Percentiles rank a stretch among this genome's conserved stretches.
These are phyloP conservation scores for Schizonepeta tenuifolia DNA, from an alignment of 257 asterid species.

Conservation along the genomic window DNA sequence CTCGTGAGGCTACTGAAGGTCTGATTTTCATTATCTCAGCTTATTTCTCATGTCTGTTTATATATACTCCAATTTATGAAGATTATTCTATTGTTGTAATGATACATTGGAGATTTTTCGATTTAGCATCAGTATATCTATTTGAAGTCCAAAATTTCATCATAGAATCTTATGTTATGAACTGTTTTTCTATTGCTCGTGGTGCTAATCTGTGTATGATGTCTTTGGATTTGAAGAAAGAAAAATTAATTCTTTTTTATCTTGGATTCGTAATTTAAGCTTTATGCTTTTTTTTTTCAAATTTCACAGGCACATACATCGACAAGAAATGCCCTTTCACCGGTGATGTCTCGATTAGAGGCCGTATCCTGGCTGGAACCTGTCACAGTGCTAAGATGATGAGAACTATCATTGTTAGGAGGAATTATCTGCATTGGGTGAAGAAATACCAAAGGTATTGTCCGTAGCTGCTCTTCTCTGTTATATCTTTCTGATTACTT, in stretches of 20 bases:
- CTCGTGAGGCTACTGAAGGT: constrained; percentile 76
- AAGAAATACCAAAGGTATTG: constrained; percentile 63
- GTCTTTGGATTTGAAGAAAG: no score
- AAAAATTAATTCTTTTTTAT: no score
- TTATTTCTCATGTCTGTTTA: neutral
- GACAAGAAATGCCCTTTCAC: constrained; percentile 71
- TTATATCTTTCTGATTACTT: neutral
- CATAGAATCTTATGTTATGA: neutral
- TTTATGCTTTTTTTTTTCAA: neutral
- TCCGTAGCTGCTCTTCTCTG: neutral
- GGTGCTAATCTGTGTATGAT: neutral
- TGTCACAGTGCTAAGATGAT: constrained; percentile 78
- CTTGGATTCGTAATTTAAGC: neutral
- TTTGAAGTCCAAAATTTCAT: neutral
- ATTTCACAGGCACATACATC: constrained; percentile 35
- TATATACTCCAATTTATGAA: no score
- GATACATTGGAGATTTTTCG: neutral
- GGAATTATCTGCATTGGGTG: constrained; percentile 64
- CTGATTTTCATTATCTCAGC: neutral
- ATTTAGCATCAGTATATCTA: neutral
- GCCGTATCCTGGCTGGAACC: constrained; percentile 68
- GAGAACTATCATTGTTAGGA: constrained; percentile 59
- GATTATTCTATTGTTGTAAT: neutral
- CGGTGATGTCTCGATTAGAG: constrained; percentile 65
- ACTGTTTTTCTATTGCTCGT: no score